Base-by-base conservation (phyloP, 2,329 filamentous ascomycete genomes). In the Botrytis medusae region DNA sequence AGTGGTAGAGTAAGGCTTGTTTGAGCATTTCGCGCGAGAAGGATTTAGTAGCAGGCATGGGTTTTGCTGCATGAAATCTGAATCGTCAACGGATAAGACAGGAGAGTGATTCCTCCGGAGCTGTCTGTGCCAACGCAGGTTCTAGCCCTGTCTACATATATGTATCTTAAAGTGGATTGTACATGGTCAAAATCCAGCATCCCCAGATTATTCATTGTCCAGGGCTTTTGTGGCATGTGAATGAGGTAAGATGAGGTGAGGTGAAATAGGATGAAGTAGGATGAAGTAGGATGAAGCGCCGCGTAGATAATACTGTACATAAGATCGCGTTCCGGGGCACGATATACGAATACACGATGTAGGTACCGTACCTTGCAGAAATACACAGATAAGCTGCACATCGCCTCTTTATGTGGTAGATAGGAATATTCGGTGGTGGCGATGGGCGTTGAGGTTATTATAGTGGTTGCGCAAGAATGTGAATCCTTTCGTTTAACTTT, bases 31-130 rank as follows among this genome's bases (percentile, higher is more conserved):
- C 63, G 51, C 20, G 42, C 32, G 54, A 72, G 71, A 61, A 69
- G 71, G 63, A 72, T 72, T 69, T 32, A 42, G 42, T 57, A 16
- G 22, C n/a, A 34, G 7, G 25, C 70, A 60, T 60, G 62, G 70
- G 4, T 68, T 46, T 48, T 72, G 51, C 46, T 72, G 70, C 70
- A 60, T 68, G 61, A 48, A 68, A 72, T 68, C 40, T 59, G 48
- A 34, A 68, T 37, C 48, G 37, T 57, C n/a, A 48, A 57, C 18
- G 37, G 48, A 44, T 44, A 57, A n/a, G 16, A 44, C 37, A 69
- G 34, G 48, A 32, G 37, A 32, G 18, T 9, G 14, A 42, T 42
- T 57, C 65, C 65, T 68, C 40, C 65, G 25, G 42, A 42, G 34
- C 34, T 68, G 18, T 57, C 25, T 42, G 51, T 32, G 37, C 65